phyloP scores from a whole-genome alignment of 2,329 filamentous ascomycete genomes.

The Colletotrichum chrysophilum region DNA sequence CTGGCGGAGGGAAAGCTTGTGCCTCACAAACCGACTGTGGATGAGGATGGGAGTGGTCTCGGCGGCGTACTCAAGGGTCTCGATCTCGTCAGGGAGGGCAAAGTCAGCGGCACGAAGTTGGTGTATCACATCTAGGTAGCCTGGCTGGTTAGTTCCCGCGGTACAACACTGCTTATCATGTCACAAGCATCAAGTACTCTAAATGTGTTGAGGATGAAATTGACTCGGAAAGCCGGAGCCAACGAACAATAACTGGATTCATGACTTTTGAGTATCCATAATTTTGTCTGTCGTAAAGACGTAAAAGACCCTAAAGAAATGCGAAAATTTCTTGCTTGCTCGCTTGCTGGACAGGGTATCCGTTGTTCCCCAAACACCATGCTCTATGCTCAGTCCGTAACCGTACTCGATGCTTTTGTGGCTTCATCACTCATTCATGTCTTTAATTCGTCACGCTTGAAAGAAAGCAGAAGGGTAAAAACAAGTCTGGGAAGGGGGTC shows the following conservation, averaged over 20 bases:
- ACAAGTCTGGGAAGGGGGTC: conserved; percentile 9
- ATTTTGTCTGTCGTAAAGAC: not conserved
- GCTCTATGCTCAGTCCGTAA: conserved; percentile 22
- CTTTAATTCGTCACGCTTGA: conserved; percentile 17
- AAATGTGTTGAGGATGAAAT: not conserved
- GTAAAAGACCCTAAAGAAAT: conserved; percentile 15
- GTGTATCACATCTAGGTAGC: not conserved
- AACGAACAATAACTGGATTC: not conserved
- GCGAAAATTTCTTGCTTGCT: not conserved
- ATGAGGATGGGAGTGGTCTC: conserved; percentile 31
- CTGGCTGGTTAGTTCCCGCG: not conserved
- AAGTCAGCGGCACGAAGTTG: conserved; percentile 22
- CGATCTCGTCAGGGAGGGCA: not conserved
- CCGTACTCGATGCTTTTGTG: conserved; percentile 16
- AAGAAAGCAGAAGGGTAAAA: conserved; percentile 8
- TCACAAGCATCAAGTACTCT: not conserved
- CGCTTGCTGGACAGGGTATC: conserved; percentile 15
- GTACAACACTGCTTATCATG: not conserved
- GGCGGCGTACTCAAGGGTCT: conserved; percentile 33
- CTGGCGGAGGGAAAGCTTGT: conserved; percentile 40
- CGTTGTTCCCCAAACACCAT: conserved; percentile 16
- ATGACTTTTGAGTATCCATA: conserved; percentile 9
- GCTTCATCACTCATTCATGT: conserved; percentile 21
- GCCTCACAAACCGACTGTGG: conserved; percentile 33
- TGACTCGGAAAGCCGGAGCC: not conserved